Evolutionary conservation across 1,284 basidiomycete species (phyloP).

Genomic region (Ganoderma boninense): DNA sequence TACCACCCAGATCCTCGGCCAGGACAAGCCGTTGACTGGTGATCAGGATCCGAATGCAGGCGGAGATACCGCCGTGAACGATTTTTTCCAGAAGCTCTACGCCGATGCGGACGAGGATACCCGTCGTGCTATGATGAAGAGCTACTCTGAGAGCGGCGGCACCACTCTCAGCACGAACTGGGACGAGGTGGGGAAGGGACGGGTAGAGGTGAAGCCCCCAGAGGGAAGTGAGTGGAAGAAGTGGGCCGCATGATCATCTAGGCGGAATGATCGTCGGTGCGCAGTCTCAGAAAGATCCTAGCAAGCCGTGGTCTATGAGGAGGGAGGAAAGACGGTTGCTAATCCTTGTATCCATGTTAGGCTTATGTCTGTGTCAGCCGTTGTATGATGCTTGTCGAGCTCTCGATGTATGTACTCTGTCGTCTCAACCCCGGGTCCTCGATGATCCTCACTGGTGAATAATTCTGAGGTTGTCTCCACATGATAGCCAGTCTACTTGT

Average conservation of each 20-base stretch:
- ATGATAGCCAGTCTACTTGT: too few relatives aligned
- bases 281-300: neutral
- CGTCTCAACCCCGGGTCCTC: neutral
- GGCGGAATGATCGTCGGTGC: neutral
- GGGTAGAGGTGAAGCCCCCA: conserved; percentile 82
- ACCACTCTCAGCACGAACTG: conserved; percentile 95
- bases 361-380: conserved; percentile 3
- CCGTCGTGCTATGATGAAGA: conserved; percentile 94
- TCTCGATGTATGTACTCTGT: conserved; percentile 12
- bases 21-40: conserved; percentile 68
- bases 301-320: neutral
- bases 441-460: neutral
- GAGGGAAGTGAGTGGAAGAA: conserved; percentile 84
- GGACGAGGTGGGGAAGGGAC: conserved; percentile 80
- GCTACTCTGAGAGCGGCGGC: conserved; percentile 90
- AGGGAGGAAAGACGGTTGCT: neutral
- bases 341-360: neutral
- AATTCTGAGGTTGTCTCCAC: too few relatives aligned
- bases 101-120: conserved; percentile 89
- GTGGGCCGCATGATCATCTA: conserved; percentile 53
- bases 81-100: conserved; percentile 88
- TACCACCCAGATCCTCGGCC: conserved; percentile 68
- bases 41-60: conserved; percentile 86
- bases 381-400: conserved; percentile 6
- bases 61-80: conserved; percentile 80